phyloP scores from a whole-genome alignment of 2,329 filamentous ascomycete genomes.

The Pseudogymnoascus sp. region DNA sequence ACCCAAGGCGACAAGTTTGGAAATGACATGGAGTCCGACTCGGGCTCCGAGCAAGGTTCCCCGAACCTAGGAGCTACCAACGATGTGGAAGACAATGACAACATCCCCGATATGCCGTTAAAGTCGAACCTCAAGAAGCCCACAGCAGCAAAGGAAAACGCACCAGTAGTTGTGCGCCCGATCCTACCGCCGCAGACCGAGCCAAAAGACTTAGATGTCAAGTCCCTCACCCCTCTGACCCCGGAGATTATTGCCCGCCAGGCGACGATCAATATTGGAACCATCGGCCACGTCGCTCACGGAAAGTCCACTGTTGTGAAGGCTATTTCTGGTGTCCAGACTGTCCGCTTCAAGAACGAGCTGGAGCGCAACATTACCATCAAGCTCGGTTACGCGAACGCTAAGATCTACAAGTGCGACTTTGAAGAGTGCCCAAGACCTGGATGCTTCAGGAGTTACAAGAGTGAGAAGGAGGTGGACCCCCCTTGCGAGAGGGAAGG shows the following conservation, averaged over 20 bases:
- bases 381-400: conserved; percentile 98
- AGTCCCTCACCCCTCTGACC: conserved; percentile 72
- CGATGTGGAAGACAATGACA: conserved; percentile 47
- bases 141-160: conserved; percentile 46
- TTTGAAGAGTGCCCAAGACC: conserved; percentile 85
- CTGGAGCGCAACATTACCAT: conserved; percentile 98
- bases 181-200: conserved; percentile 85
- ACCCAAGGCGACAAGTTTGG: conserved; percentile 55
- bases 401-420: conserved; percentile 99
- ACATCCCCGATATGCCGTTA: conserved; percentile 54
- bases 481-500: conserved; percentile 92
- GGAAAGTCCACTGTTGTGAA: conserved; percentile 98
- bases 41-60: conserved; percentile 56
- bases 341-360: conserved; percentile 99
- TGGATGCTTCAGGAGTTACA: conserved; percentile 93
- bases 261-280: conserved; percentile 98
- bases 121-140: conserved; percentile 86
- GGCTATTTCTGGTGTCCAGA: conserved; percentile 97
- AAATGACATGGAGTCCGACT: conserved; percentile 69
- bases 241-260: conserved; percentile 96
- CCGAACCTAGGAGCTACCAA: conserved; percentile 39
- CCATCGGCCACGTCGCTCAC: conserved; percentile 97
- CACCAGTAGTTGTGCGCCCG: conserved; percentile 53
- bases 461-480: conserved; percentile 98
- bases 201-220: conserved; percentile 78